Percentiles rank a stretch among this genome's conserved stretches.
These are phyloP conservation scores for Globisporangium polare DNA, from an alignment of 352 stramenopile species.

Conservation along the genomic window DNA sequence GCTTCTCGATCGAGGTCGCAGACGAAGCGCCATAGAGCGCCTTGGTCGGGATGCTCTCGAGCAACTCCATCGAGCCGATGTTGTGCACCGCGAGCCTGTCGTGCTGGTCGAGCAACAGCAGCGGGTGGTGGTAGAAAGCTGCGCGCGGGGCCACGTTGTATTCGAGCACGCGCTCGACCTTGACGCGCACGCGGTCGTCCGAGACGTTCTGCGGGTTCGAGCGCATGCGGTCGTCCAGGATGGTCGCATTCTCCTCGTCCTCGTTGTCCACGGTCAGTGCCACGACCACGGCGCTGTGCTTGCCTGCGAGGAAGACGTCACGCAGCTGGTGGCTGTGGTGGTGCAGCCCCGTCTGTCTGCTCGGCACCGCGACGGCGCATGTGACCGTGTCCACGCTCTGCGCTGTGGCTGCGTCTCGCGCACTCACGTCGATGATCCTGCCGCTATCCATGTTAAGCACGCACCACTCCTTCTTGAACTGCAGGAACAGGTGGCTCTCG, in stretches of 20 bases:
- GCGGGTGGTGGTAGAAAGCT: constrained; percentile 61
- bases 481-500: constrained; percentile 62
- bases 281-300: constrained; percentile 45
- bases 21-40: constrained; percentile 31
- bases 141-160: constrained; percentile 41
- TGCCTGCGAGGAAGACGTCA: constrained; percentile 60
- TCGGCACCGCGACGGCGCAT: constrained; percentile 36
- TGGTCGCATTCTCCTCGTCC: constrained; percentile 12
- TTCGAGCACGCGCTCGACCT: constrained; percentile 41
- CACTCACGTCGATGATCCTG: constrained; percentile 25
- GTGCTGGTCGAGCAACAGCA: constrained; percentile 56
- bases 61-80: constrained; percentile 42
- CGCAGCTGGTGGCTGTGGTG: constrained; percentile 27
- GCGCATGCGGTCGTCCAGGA: constrained; percentile 14
- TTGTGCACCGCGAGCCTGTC: constrained; percentile 66
- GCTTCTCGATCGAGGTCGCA: constrained; percentile 17
- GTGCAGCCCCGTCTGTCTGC: constrained; percentile 21
- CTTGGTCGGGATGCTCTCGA: constrained; percentile 63
- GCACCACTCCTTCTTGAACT: constrained; percentile 60
- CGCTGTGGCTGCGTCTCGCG: constrained; percentile 19
- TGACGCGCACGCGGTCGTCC: constrained; percentile 36
- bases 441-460: constrained; percentile 68
- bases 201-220: constrained; percentile 33
- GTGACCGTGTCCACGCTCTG: constrained; percentile 34
- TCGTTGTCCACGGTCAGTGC: constrained; percentile 28